phyloP scores from a whole-genome alignment of 179 eudicot genomes.

The Pouteria campechiana region DNA sequence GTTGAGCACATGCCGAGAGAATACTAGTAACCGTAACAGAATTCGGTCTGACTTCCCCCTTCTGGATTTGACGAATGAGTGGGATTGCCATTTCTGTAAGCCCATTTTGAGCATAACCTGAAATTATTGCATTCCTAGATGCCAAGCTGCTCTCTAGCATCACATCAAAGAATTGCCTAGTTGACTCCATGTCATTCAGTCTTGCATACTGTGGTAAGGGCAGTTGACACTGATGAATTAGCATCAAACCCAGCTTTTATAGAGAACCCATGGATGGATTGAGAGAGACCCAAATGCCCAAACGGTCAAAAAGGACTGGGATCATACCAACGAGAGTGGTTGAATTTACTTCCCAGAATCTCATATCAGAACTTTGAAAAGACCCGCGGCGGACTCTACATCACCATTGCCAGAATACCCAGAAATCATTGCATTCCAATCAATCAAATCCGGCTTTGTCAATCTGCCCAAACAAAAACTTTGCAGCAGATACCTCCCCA shows the following conservation, averaged over 20 bases:
- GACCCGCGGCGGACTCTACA: slow-evolving; percentile 28
- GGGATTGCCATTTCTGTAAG: slow-evolving; percentile 39
- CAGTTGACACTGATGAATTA: slow-evolving; percentile 44
- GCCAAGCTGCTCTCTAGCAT: slow-evolving; percentile 56
- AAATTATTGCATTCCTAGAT: slow-evolving; percentile 67
- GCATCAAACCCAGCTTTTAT: slow-evolving; percentile 30
- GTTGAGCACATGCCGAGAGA: slow-evolving; percentile 72
- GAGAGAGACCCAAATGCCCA: slow-evolving; percentile 38
- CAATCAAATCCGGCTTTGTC: slow-evolving; percentile 51
- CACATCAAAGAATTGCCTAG: slow-evolving; percentile 58
- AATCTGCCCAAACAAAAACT: slow-evolving; percentile 43
- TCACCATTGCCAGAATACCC: slow-evolving; percentile 52
- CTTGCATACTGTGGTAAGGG: slow-evolving; percentile 58
- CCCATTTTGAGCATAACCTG: slow-evolving; percentile 67
- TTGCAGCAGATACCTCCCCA: slow-evolving; percentile 42
- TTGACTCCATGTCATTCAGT: slow-evolving; percentile 38
- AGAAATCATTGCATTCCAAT: slow-evolving; percentile 80
- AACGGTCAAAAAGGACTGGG: slow-evolving; percentile 70
- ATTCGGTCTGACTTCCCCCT: slow-evolving; percentile 31
- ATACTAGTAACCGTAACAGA: slow-evolving; percentile 63
- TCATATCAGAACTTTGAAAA: slow-evolving; percentile 45
- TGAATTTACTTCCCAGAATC: slow-evolving; percentile 37
- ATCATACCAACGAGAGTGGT: slow-evolving; percentile 80
- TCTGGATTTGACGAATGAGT: slow-evolving; percentile 28
- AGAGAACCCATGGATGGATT: slow-evolving; percentile 39